Percentiles rank a stretch among this genome's conserved stretches.
phyloP scores from a whole-genome alignment of 2,329 filamentous ascomycete species.

The Bipolaris sorokiniana region DNA sequence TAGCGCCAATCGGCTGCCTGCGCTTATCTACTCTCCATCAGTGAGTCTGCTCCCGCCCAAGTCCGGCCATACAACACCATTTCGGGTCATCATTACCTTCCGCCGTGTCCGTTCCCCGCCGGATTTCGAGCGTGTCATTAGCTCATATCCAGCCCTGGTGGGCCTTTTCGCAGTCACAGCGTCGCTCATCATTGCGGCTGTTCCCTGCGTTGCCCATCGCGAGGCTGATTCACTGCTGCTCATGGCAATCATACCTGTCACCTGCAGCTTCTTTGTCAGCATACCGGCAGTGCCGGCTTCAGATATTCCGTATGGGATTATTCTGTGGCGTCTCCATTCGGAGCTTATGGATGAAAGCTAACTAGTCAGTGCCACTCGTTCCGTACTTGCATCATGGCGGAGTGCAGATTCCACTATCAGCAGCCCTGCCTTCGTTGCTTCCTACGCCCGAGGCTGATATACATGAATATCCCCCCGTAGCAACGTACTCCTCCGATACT shows the following conservation, averaged over 20 bases:
- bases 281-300: conserved; percentile 35
- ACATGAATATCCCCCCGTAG: conserved; percentile 35
- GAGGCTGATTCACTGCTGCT: conserved; percentile 13
- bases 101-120: conserved; percentile 30
- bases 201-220: conserved; percentile 24
- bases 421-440: conserved; percentile 33
- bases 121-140: conserved; percentile 20
- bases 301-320: conserved; percentile 7
- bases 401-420: conserved; percentile 44
- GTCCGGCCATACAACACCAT: conserved; percentile 26
- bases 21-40: conserved; percentile 14
- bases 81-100: conserved; percentile 33
- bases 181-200: conserved; percentile 1
- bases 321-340: conserved; percentile 12
- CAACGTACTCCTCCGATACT: conserved; percentile 23
- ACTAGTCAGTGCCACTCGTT: conserved; percentile 45
- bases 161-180: conserved; percentile 1
- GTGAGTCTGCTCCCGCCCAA: conserved; percentile 28
- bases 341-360: conserved; percentile 29
- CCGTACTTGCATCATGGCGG: conserved; percentile 45
- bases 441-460: conserved; percentile 31
- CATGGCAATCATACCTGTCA: conserved; percentile 1
- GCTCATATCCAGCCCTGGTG: conserved; percentile 12
- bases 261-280: conserved; percentile 6
- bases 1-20: conserved; percentile 5